Evolutionary conservation across 2,329 filamentous ascomycete species (phyloP).

Genomic region (Chaetomium sp.): DNA sequence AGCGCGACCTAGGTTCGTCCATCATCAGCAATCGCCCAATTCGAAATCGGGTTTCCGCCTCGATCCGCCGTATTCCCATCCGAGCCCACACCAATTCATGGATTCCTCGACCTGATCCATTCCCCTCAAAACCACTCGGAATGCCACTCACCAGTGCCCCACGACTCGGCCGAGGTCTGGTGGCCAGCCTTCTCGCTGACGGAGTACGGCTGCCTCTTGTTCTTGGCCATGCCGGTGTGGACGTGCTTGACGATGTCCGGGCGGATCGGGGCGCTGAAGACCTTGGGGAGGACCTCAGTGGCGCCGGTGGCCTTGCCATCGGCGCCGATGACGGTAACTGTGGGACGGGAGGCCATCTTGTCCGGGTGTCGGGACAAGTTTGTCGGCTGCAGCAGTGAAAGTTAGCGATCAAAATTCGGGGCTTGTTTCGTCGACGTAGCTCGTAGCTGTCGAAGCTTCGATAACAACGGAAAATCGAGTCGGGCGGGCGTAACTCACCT

Average conservation of each 20-base stretch:
- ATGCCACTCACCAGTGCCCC: slow-evolving; percentile 50
- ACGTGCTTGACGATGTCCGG: slow-evolving; percentile 99
- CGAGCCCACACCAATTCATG: background rate
- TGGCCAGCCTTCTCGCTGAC: slow-evolving; percentile 99
- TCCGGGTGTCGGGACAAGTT: slow-evolving; percentile 36
- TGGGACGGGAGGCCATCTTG: slow-evolving; percentile 93
- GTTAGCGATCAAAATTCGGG: slow-evolving; percentile 25
- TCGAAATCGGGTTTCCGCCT: slow-evolving; percentile 2
- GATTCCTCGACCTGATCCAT: slow-evolving; percentile 1
- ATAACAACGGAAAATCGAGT: background rate
- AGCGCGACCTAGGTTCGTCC: slow-evolving; percentile 74
- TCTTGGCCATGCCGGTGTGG: slow-evolving; percentile 99
- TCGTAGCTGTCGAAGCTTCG: slow-evolving; percentile 4
- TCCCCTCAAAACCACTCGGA: slow-evolving; percentile 1
- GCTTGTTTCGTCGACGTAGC: slow-evolving; percentile 1
- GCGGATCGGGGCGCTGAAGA: slow-evolving; percentile 97
- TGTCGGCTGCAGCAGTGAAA: slow-evolving; percentile 25
- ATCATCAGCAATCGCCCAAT: slow-evolving; percentile 24
- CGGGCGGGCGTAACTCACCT: slow-evolving; percentile 31
- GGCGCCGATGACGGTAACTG: slow-evolving; percentile 94
- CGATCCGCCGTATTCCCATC: background rate
- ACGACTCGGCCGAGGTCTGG: slow-evolving; percentile 99
- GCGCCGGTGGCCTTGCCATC: slow-evolving; percentile 90
- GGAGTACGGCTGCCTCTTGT: slow-evolving; percentile 99
- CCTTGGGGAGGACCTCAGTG: slow-evolving; percentile 89